Evolutionary conservation across 148 eudicot genomes (phyloP).

Genomic region (Selenicereus undatus): DNA sequence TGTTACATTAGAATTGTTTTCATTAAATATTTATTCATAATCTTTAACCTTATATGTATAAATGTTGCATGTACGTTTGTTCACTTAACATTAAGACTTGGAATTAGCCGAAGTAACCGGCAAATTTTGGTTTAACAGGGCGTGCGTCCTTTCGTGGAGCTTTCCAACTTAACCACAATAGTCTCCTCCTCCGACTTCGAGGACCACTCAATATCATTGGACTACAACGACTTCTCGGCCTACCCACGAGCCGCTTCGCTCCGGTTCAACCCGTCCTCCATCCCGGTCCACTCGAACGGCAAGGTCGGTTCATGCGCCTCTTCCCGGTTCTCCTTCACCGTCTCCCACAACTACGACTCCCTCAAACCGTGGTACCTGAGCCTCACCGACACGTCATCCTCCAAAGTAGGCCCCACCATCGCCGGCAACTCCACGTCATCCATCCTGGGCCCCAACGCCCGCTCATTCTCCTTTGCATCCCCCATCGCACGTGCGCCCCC

Average conservation of each 20-base stretch:
- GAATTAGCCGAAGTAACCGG: no score
- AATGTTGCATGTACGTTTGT: no score
- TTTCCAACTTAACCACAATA: slow-evolving; percentile 49
- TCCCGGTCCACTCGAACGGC: slow-evolving; percentile 35
- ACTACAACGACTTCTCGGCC: slow-evolving; percentile 56
- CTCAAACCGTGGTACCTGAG: slow-evolving; percentile 93
- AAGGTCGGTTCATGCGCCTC: slow-evolving; percentile 78
- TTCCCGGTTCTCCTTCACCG: slow-evolving; percentile 90
- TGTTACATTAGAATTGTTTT: no score
- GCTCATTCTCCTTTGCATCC: slow-evolving; percentile 86
- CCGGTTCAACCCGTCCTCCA: slow-evolving; percentile 65
- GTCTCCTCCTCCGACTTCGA: slow-evolving; percentile 78
- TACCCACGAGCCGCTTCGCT: slow-evolving; percentile 83
- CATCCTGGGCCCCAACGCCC: slow-evolving; percentile 42
- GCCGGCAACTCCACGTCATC: slow-evolving; percentile 11
- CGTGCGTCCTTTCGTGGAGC: slow-evolving; percentile 79
- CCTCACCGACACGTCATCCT: slow-evolving; percentile 58
- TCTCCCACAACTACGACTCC: slow-evolving; percentile 79
- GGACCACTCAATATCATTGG: slow-evolving; percentile 40
- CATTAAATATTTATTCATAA: no score
- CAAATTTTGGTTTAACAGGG: slow-evolving; percentile 40
- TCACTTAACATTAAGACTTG: no score
- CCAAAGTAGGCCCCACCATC: slow-evolving; percentile 63
- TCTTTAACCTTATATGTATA: no score
- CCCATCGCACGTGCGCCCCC: slow-evolving; percentile 58